A percentile compares a stretch with the other conserved stretches of the same genome.
These are phyloP conservation scores for Diaporthe capsici DNA, from an alignment of 2,329 filamentous ascomycete genomes.

Conservation along the genomic window DNA sequence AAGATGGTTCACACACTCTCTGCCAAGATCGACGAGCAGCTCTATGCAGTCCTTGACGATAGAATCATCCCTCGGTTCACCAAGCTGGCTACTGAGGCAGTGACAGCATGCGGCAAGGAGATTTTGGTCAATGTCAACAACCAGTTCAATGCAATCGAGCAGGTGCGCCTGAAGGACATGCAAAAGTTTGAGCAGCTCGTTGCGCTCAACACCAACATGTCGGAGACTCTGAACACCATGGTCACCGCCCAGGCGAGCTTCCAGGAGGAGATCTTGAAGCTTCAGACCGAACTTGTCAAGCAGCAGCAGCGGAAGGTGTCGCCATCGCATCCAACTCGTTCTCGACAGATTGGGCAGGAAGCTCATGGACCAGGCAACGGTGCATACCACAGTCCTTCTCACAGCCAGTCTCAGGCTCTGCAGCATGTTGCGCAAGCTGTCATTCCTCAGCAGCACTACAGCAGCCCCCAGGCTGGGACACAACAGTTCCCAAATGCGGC, in stretches of 20 bases:
- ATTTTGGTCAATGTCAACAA: constrained; percentile 74
- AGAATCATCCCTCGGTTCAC: constrained; percentile 77
- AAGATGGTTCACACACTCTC: constrained; percentile 77
- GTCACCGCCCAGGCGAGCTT: constrained; percentile 77
- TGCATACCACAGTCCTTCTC: constrained; percentile 41
- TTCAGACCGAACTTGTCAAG: constrained; percentile 52
- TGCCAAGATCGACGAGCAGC: constrained; percentile 77
- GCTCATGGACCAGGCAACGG: constrained; percentile 41
- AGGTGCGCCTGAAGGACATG: constrained; percentile 65
- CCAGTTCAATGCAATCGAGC: constrained; percentile 64
- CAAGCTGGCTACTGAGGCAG: constrained; percentile 74
- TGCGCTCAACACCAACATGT: constrained; percentile 74
- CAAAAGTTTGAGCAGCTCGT: constrained; percentile 82
- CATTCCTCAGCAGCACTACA: constrained; percentile 35
- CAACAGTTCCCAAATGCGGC: constrained; percentile 39
- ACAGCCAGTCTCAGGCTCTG: constrained; percentile 39
- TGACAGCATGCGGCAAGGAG: constrained; percentile 77
- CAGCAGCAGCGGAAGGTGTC: constrained; percentile 45
- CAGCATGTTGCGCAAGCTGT: constrained; percentile 36
- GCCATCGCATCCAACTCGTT: constrained; percentile 40
- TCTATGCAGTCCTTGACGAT: constrained; percentile 72
- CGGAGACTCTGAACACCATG: constrained; percentile 79
- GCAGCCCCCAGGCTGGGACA: constrained; percentile 36
- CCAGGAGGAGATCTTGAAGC: constrained; percentile 74
- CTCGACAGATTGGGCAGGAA: constrained; percentile 46